These are phyloP conservation scores for Spathaspora boniae DNA, from an alignment of 805 yeast genomes.

Conservation along the genomic window DNA sequence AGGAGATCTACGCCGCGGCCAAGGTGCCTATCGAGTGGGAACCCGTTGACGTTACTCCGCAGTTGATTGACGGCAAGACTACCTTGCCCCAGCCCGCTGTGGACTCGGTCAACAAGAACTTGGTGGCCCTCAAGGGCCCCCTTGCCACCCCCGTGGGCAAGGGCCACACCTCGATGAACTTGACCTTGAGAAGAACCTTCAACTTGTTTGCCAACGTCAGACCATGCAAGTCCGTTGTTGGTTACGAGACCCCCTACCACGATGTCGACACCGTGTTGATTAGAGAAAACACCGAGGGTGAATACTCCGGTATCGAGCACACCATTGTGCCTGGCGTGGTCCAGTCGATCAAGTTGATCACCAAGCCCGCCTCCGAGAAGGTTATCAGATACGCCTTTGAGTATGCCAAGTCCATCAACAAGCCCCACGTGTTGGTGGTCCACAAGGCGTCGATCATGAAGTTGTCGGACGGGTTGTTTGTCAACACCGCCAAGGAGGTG, in stretches of 20 bases:
- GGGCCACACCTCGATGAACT: conserved; percentile 96
- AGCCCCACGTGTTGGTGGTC: conserved; percentile 87
- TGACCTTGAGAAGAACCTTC: conserved; percentile 96
- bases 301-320: conserved; percentile 98
- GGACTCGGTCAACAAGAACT: conserved; percentile 85
- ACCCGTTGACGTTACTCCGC: conserved; percentile 92
- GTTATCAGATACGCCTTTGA: conserved; percentile 96
- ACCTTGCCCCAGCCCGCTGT: conserved; percentile 91
- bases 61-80: conserved; percentile 86
- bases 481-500: conserved; percentile 83
- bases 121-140: conserved; percentile 97
- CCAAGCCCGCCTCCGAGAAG: conserved; percentile 93
- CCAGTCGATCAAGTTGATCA: conserved; percentile 95
- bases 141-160: conserved; percentile 98
- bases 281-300: conserved; percentile 99
- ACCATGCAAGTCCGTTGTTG: conserved; percentile 91
- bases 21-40: conserved; percentile 97
- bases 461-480: conserved; percentile 95
- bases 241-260: conserved; percentile 86
- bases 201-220: conserved; percentile 95
- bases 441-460: conserved; percentile 99
- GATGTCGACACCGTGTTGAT: conserved; percentile 92
- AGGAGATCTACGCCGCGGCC: conserved; percentile 90
- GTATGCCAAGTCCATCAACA: conserved; percentile 85
- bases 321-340: conserved; percentile 97